Conservation (phyloP, 345 rosid species). For the Euphorbia lathyris region DNA sequence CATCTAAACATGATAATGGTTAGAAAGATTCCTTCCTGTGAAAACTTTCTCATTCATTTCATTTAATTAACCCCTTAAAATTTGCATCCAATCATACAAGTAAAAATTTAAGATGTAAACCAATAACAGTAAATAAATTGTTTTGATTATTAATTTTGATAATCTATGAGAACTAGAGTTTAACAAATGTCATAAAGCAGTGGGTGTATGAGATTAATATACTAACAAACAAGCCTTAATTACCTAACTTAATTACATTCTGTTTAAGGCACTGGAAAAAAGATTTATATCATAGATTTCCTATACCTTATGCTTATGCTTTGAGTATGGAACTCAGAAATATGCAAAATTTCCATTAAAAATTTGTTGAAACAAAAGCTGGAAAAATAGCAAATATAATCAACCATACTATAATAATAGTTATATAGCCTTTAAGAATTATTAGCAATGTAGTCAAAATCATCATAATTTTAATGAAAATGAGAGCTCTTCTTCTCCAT, state of each 20-base stretch:
- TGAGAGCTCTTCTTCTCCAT: background rate
- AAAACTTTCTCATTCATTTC: too few relatives aligned
- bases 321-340: background rate
- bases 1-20: too few relatives aligned
- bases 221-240: constrained; percentile 2
- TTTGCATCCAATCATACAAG: too few relatives aligned
- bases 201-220: background rate
- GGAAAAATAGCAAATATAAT: background rate
- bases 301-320: background rate
- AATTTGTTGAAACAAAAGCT: background rate
- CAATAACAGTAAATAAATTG: background rate
- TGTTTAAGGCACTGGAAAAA: background rate
- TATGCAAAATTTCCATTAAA: background rate
- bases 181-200: background rate
- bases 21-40: too few relatives aligned
- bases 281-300: background rate
- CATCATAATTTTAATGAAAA: background rate
- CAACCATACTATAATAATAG: background rate
- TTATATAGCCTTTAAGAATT: background rate
- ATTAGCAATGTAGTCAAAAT: background rate
- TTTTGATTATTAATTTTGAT: background rate
- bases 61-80: too few relatives aligned
- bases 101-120: background rate
- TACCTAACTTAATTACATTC: constrained; percentile 6
- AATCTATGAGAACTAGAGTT: background rate